phyloP scores from a whole-genome alignment of 352 stramenopile species.

The Salisapilia sapeloensis region DNA sequence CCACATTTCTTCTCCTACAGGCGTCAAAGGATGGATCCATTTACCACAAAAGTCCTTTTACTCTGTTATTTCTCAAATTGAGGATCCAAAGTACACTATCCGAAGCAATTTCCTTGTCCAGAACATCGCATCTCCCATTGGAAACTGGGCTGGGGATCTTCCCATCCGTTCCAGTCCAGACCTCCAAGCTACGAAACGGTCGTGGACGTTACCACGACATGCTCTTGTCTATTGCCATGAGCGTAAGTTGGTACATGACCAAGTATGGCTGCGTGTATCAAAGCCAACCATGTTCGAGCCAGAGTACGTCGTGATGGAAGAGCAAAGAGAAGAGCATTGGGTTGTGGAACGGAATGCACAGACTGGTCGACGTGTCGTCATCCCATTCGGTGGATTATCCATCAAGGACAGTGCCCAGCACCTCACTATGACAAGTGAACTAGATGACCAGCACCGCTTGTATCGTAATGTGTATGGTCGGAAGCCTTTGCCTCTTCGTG shows the following conservation, averaged over 20 bases:
- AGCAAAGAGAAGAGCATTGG: slow-evolving; percentile 23
- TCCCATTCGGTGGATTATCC: slow-evolving; percentile 24
- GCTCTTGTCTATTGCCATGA: slow-evolving; percentile 37
- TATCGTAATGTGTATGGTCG: slow-evolving; percentile 56
- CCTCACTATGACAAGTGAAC: no score
- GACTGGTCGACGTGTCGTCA: slow-evolving; percentile 35
- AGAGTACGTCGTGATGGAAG: slow-evolving; percentile 1
- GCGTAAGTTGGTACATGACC: slow-evolving; percentile 57
- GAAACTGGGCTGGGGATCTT: slow-evolving; percentile 43
- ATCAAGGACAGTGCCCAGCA: slow-evolving; percentile 11
- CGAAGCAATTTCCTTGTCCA: slow-evolving; percentile 23
- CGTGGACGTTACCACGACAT: slow-evolving; percentile 32
- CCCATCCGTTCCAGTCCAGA: slow-evolving; percentile 41
- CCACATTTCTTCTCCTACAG: slow-evolving; percentile 46
- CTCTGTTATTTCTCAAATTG: slow-evolving; percentile 20
- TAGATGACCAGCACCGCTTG: slow-evolving; percentile 31
- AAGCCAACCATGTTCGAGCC: slow-evolving; percentile 4
- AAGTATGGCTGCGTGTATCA: slow-evolving; percentile 28
- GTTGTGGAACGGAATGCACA: slow-evolving; percentile 65
- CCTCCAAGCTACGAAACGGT: slow-evolving; percentile 30
- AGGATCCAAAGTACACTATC: slow-evolving; percentile 37
- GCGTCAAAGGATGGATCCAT: slow-evolving; percentile 47
- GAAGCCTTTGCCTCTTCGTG: slow-evolving; percentile 29
- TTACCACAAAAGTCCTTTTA: slow-evolving; percentile 1
- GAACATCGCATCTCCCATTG: slow-evolving; percentile 32